A percentile compares a stretch with the other conserved stretches of the same genome.
Evolutionary conservation across 2,329 filamentous ascomycete species (phyloP).

Genomic region (Volutella citrinella): DNA sequence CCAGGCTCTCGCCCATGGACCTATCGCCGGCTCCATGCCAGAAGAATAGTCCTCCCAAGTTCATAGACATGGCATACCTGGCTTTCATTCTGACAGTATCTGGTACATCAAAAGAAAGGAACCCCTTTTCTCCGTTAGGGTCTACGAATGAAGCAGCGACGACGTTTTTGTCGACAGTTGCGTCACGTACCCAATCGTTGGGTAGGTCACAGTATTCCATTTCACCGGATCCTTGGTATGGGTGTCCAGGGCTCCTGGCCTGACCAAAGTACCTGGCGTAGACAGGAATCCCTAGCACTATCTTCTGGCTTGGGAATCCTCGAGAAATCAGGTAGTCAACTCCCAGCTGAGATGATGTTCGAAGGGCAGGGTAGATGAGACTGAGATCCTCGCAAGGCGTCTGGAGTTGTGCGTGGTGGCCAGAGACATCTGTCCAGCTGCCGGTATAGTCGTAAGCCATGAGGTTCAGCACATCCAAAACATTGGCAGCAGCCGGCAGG

Average conservation of each 20-base stretch:
- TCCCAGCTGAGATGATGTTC: constrained; percentile 50
- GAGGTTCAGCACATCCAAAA: constrained; percentile 62
- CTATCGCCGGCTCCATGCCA: constrained; percentile 65
- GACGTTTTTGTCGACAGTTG: constrained; percentile 45
- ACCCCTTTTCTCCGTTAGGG: constrained; percentile 38
- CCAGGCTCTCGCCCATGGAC: constrained; percentile 51
- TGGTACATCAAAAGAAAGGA: constrained; percentile 64
- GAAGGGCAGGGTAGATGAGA: constrained; percentile 25
- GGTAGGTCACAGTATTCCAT: constrained; percentile 64
- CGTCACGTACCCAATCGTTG: constrained; percentile 41
- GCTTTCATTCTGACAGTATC: constrained; percentile 61
- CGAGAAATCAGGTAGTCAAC: constrained; percentile 51
- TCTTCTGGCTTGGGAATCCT: constrained; percentile 55
- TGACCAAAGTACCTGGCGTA: constrained; percentile 62
- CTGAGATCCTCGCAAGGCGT: constrained; percentile 31
- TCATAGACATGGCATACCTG: constrained; percentile 50
- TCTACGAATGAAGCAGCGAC: constrained; percentile 59
- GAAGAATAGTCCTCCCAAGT: constrained; percentile 63
- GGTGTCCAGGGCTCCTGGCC: constrained; percentile 51
- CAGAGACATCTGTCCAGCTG: constrained; percentile 57
- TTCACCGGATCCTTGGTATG: constrained; percentile 46
- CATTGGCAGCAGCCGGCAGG: constrained; percentile 44
- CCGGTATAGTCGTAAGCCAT: constrained; percentile 70
- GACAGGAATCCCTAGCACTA: constrained; percentile 60
- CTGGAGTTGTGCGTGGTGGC: constrained; percentile 63